These are phyloP conservation scores for Saccharomycopsis sp. DNA, from an alignment of 805 yeast genomes.

Conservation along the genomic window DNA sequence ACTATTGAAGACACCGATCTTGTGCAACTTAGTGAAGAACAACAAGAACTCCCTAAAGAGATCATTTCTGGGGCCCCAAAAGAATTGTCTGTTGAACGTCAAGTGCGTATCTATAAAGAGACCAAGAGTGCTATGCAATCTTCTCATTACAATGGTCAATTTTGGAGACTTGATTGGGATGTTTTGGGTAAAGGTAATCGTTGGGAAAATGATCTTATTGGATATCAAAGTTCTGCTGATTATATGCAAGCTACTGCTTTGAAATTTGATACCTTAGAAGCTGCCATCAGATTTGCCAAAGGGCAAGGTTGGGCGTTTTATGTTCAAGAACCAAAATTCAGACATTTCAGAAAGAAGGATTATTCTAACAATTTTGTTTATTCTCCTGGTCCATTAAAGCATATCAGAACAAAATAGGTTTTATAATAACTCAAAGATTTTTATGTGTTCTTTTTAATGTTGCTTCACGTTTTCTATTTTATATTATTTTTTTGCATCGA, in stretches of 20 bases:
- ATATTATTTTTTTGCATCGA: too few species aligned
- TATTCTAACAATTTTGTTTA: slow-evolving; percentile 66
- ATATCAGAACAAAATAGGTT: slow-evolving; percentile 74
- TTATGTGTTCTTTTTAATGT: too few species aligned
- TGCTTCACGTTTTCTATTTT: too few species aligned
- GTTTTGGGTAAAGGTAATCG: slow-evolving; percentile 63
- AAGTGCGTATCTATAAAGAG: slow-evolving; percentile 68
- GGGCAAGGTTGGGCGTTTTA: slow-evolving; percentile 82
- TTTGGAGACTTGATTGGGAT: slow-evolving; percentile 83
- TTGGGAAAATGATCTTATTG: slow-evolving; percentile 87
- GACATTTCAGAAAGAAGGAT: slow-evolving; percentile 64
- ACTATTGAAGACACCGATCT: slow-evolving; percentile 1
- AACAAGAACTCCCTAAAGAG: slow-evolving; percentile 37
- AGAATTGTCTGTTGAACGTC: slow-evolving; percentile 46
- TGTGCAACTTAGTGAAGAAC: slow-evolving; percentile 17
- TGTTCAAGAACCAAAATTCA: slow-evolving; percentile 70
- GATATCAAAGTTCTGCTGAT: slow-evolving; percentile 72
- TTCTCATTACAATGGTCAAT: slow-evolving; percentile 32
- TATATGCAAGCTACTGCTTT: slow-evolving; percentile 58
- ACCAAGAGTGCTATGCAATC: slow-evolving; percentile 77
- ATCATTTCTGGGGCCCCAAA: slow-evolving; percentile 68
- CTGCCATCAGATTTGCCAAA: slow-evolving; percentile 69
- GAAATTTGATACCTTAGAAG: slow-evolving; percentile 64
- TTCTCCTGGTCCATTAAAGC: slow-evolving; percentile 61
- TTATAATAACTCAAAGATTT: too few species aligned